These are phyloP conservation scores for Funneliformis caledonium DNA, from an alignment of 371 early-diverging fungal genomes.

Conservation along the genomic window DNA sequence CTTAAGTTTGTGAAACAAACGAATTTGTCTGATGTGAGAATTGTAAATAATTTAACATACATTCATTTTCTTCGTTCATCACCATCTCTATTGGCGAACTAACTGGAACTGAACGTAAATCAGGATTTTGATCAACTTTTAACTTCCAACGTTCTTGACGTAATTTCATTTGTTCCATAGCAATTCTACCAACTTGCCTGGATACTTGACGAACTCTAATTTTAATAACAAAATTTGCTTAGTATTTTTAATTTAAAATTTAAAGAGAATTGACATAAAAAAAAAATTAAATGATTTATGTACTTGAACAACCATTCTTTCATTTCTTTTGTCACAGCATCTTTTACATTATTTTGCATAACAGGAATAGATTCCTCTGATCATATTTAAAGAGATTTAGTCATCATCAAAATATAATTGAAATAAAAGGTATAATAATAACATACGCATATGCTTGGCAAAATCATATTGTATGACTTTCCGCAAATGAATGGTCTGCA, in stretches of 20 bases:
- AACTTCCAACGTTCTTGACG: conserved; percentile 68
- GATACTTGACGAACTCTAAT: conserved; percentile 82
- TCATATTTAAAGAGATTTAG: neutral
- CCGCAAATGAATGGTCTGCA: conserved; percentile 73
- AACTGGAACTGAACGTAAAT: conserved; percentile 62
- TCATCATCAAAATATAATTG: neutral
- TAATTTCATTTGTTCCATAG: conserved; percentile 77
- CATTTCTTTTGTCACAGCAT: conserved; percentile 83
- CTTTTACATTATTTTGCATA: conserved; percentile 83
- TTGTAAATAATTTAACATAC: conserved; percentile 50
- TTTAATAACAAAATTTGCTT: neutral
- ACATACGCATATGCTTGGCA: conserved; percentile 77
- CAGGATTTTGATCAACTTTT: conserved; percentile 60
- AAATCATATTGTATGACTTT: conserved; percentile 76
- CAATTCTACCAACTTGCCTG: conserved; percentile 82
- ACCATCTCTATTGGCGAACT: conserved; percentile 88
- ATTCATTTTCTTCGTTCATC: conserved; percentile 84
- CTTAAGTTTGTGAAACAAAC: neutral
- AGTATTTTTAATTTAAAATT: too few species aligned
- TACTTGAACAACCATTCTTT: conserved; percentile 91
- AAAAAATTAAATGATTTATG: conserved; percentile 24
- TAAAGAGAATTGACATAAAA: neutral
- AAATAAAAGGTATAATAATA: neutral
- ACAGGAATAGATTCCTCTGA: conserved; percentile 81
- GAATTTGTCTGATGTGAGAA: neutral